Evolutionary conservation across 805 yeast genomes (phyloP), one percentile per base, ranked within the genome.

Genomic region (Starmerella stigmatis): DNA sequence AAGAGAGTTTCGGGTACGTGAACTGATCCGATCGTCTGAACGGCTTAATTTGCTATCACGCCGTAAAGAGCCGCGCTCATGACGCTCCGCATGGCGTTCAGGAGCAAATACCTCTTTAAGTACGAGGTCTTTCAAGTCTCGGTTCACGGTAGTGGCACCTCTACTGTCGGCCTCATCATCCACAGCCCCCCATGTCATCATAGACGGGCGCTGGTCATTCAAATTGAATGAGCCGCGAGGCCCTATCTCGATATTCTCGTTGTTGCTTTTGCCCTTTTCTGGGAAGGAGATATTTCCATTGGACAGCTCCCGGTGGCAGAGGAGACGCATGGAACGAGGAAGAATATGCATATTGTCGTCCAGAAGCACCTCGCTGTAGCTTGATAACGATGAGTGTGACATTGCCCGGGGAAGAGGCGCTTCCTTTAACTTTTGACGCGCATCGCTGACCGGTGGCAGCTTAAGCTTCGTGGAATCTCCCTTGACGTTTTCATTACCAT

Each of bases 321-420:
- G 30, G 4, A 49, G 31, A 9, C 46, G 40, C 50, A 85, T 62
- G 3, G 86, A 78, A 45, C 79, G 81, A 0, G 97, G 96, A 26
- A 89, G 79, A 45, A 89, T 88, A 62, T 89, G 98, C 47, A 76
- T 79, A 62, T 89, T 89, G 58, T 89, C 97, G 60, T 86, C 88
- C 27, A 89, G 69, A 1, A 83, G 78, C n/a, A 89, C 97, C 58
- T 86, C 96, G 21, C 51, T 44, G 22, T 39, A 49, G 17, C 56
- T 42, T 6, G 39, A 31, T 8, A 48, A 23, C n/a, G 48, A 35
- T 3, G 89, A 83, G 10, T 76, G 69, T 6, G 50, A 46, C 20
- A 40, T 40, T 20, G 44, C 41, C 2, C 46, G 38, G 3, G 51
- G 42, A 1, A 39, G 19, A 6, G 13, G 15, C 13, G 44, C n/a